Percentiles rank a stretch among this genome's conserved stretches.
Conservation (phyloP, 306 rosid genomes). For the Lathyrus sativus region DNA sequence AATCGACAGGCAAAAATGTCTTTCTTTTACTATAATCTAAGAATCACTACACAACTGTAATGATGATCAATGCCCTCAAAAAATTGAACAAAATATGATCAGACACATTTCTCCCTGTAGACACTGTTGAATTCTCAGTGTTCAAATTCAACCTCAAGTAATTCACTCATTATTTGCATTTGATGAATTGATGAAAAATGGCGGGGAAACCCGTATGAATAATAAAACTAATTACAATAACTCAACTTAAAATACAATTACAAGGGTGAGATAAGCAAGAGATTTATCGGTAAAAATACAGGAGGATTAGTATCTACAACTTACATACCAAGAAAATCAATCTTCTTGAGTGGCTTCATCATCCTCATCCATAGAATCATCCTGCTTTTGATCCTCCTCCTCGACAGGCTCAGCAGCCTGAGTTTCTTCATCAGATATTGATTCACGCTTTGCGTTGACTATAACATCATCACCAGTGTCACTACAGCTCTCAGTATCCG, state of each 20-base stretch:
- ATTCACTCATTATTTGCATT: conserved; percentile 1
- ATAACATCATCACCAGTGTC: conserved; percentile 42
- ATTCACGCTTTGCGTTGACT: conserved; percentile 43
- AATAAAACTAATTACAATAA: conserved; percentile 22
- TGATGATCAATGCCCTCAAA: neutral
- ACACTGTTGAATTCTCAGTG: neutral
- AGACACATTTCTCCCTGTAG: neutral
- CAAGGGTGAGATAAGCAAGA: conserved; percentile 3
- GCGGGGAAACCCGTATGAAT: conserved; percentile 7
- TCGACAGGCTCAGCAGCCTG: conserved; percentile 50
- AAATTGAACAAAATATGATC: neutral
- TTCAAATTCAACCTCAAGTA: neutral
- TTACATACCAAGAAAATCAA: conserved; percentile 50
- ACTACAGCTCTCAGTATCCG: conserved; percentile 62
- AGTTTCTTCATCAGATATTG: conserved; percentile 72
- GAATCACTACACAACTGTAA: neutral
- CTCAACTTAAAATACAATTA: conserved; percentile 26
- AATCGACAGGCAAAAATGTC: neutral
- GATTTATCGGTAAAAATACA: conserved; percentile 5
- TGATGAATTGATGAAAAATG: conserved; percentile 4
- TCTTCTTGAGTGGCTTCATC: conserved; percentile 62
- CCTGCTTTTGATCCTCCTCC: conserved; percentile 48
- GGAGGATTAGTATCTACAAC: conserved; percentile 36
- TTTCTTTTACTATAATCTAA: neutral
- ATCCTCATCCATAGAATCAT: conserved; percentile 71